Base-by-base conservation (phyloP, 805 yeast genomes). In the Saccharomycopsis sp. region DNA sequence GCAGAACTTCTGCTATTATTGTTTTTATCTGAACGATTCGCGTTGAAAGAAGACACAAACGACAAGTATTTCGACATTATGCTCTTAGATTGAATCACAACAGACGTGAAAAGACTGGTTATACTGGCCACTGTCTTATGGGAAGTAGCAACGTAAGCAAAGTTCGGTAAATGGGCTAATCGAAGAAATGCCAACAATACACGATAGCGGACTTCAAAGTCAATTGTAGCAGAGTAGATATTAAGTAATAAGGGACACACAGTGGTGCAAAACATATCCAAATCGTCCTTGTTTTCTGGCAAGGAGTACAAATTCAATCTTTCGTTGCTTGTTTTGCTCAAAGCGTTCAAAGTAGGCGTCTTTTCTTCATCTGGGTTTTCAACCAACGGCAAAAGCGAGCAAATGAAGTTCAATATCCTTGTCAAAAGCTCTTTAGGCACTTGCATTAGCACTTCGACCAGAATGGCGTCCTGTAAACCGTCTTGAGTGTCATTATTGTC, bases 361-460 rank as follows among this genome's bases (percentile, higher is more conserved):
- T 12, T 29, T 5, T 29, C 38, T 29, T 5, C 38, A 12, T 29
- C 38, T 5, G 5, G 38, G 38, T 17, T 49, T 7, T 55, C 17
- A 22, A 58, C 74, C 9, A 70, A 68, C 0, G 96, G 96, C 19
- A 89, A 69, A 1, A 88, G 62, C 35, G 79, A 74, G 1, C 82
- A 78, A 3, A 87, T 71, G 54, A 89, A 73, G 47, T 79, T 77
- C 19, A 89, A 70, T 19, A 85, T 74, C 14, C 81, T 74, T 1
- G 79, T 64, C 19, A 87, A 69, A 29, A 87, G 67, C n/a, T 84
- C 86, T 64, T 84, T 86, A 0, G 93, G 91, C 1, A 84, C 80
- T 56, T 85, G 81, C 83, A 89, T 85, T 47, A 90, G 70, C 0
- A 89, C 81, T 65, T 88, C 96, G 52, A 86, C 80, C 3, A 89